Conservation (phyloP, 2,329 filamentous ascomycete genomes). For the Aspergillus texensis region DNA sequence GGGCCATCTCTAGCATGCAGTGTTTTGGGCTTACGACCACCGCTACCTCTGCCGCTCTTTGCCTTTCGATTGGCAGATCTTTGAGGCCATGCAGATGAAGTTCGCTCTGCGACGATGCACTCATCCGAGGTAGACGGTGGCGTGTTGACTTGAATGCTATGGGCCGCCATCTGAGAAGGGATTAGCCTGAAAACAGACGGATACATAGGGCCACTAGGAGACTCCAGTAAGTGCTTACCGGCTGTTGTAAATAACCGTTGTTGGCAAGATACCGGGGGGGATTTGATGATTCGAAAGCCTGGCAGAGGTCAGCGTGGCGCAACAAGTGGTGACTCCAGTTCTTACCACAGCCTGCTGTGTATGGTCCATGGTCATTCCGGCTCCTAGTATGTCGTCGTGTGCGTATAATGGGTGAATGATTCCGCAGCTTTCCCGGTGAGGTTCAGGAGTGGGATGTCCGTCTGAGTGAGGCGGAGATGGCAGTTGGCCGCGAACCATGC, state of each 20-base stretch:
- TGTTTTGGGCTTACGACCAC: slow-evolving; percentile 16
- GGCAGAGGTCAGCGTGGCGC: background rate
- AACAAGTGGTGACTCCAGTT: background rate
- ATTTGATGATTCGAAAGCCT: slow-evolving; percentile 24
- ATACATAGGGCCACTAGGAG: background rate
- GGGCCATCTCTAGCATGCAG: background rate
- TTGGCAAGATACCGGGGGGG: slow-evolving; percentile 15
- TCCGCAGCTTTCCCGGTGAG: slow-evolving; percentile 16
- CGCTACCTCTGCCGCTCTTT: slow-evolving; percentile 17
- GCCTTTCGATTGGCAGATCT: slow-evolving; percentile 13
- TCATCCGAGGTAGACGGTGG: slow-evolving; percentile 29
- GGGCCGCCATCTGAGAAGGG: slow-evolving; percentile 19
- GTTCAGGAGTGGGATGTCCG: slow-evolving; percentile 23
- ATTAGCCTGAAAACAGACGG: background rate
- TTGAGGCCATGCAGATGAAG: slow-evolving; percentile 21
- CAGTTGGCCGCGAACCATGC: slow-evolving; percentile 24
- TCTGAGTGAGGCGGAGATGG: slow-evolving; percentile 36
- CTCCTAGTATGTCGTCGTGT: slow-evolving; percentile 9
- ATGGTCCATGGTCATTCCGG: slow-evolving; percentile 3
- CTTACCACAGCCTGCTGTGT: slow-evolving; percentile 25
- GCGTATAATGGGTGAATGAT: slow-evolving; percentile 20
- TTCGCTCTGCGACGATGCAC: slow-evolving; percentile 14
- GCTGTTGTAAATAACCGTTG: slow-evolving; percentile 24
- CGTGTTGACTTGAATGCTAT: slow-evolving; percentile 25
- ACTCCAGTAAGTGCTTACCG: slow-evolving; percentile 21